Evolutionary conservation across 2,329 filamentous ascomycete species (phyloP), one percentile per base, ranked within the genome.

Genomic region (Remersonia thermophila): DNA sequence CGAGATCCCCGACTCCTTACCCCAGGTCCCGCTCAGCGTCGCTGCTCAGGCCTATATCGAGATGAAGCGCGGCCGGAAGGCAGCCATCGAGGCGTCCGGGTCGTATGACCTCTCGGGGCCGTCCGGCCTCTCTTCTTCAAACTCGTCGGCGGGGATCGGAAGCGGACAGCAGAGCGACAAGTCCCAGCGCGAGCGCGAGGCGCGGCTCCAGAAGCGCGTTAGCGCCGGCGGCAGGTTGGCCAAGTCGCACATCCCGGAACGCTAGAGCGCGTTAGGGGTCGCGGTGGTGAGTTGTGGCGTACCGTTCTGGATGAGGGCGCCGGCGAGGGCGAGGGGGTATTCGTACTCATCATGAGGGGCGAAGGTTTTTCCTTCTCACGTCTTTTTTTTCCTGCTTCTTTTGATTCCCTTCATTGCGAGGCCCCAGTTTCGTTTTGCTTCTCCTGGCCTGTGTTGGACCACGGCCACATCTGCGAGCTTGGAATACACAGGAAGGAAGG

Each of bases 1-100:
- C 3, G 82, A 94, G 43, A 80, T 96, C 25, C 89, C 91, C 0
- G 54, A 65, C 1, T 65, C 75, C 2, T 67, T 82, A 41, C 83
- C 87, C 1, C 80, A 84, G 0, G 87, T 96, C 47, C 85, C 86
- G 1, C 69, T 98, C 9, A 86, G 84, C 41, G 67, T 74, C 8
- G 80, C 79, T 32, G 89, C 91, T 2, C 79, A 83, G 51, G 59
- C 82, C 25, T 98, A 95, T 51, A 66, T 96, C 32, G 86, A 93
- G 46, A 77, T 86, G 60, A 94, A 78, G 56, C 64, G 70, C 40
- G 61, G 68, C 37, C 62, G 69, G 44, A 56, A 60, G 45, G 55
- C 59, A 41, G 60, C 58, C 50, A 53, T 65, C 25, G 45, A 48
- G 31, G 47, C 48, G 17, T 39, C 75, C 3, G 34, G 39, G 54